Base-by-base conservation (phyloP, 1,284 basidiomycete species). In the Neonothopanus nambi region DNA sequence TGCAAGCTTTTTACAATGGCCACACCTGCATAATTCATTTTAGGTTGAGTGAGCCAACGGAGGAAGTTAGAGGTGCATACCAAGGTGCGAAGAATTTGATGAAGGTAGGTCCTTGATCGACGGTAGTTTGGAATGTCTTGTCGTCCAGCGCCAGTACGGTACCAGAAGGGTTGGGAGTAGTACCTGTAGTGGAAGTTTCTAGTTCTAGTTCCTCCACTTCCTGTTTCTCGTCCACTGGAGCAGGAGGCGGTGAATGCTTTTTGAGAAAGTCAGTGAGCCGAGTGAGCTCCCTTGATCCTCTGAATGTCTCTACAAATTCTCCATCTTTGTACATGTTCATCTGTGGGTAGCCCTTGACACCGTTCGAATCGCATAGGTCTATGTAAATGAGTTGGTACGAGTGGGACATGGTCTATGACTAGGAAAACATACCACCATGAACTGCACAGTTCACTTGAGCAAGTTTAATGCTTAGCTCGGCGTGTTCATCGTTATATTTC, bases 21-120 rank as follows among this genome's bases (percentile, higher is more conserved):
- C 87, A 67, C 93, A 95, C 84, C 83, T 81, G 20, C 24, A 1
- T 18, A 23, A n/a, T 15, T 12, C 44, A 1, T 45, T 44, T 28
- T 57, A 23, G 51, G 40, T 4, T 38, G 24, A 21, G 41, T 40
- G 42, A 17, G 20, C 44, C 42, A 9, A 1, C 21, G 36, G 37
- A 21, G 41, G 45, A 37, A 36, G 26, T 9, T 3, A 1, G n/a
- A 26, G 46, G 7, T 21, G 66, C 73, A 39, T 62, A 84, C 93
- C 93, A 95, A 0, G 94, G 94, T 0, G 93, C 93, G 65, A 81
- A 96, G 74, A 91, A 97, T 67, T 97, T 95, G 71, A 95, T 78
- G 62, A 96, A 91, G 0, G 84, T 75, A 0, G 89, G 84, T 0
- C 91, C 86, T 55, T 81, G 68, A 2, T 71, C 68, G 21, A 88